These are phyloP conservation scores for Trypanosoma scelopori DNA, from an alignment of 208 protist species.

Conservation along the genomic window DNA sequence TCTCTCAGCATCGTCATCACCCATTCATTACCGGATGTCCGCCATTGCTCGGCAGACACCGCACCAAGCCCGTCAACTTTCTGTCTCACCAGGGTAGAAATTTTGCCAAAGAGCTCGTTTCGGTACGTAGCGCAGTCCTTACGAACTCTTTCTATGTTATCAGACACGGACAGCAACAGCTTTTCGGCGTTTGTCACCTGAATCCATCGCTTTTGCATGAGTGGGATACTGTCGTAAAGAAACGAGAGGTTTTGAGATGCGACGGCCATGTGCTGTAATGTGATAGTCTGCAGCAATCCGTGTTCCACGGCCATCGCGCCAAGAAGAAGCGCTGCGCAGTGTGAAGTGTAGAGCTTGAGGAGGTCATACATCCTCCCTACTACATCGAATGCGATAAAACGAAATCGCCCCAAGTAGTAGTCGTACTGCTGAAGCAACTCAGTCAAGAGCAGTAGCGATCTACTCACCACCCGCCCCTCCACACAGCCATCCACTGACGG, in stretches of 20 bases:
- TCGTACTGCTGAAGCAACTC: slow-evolving; percentile 81
- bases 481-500: slow-evolving; percentile 26
- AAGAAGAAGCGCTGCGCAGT: slow-evolving; percentile 72
- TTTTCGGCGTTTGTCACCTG: slow-evolving; percentile 16
- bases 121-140: slow-evolving; percentile 57
- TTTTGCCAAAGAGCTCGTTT: slow-evolving; percentile 72
- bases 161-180: slow-evolving; percentile 50
- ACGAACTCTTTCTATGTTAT: slow-evolving; percentile 54
- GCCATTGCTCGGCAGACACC: slow-evolving; percentile 50
- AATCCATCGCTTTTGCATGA: slow-evolving; percentile 50
- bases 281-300: slow-evolving; percentile 78
- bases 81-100: slow-evolving; percentile 52
- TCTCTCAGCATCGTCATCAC: slow-evolving; percentile 89
- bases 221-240: slow-evolving; percentile 67
- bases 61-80: slow-evolving; percentile 69
- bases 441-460: slow-evolving; percentile 71
- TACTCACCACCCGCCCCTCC: slow-evolving; percentile 66
- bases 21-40: slow-evolving; percentile 70
- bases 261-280: slow-evolving; percentile 74
- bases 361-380: slow-evolving; percentile 75
- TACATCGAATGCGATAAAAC: slow-evolving; percentile 83
- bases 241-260: slow-evolving; percentile 84
- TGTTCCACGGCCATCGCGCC: slow-evolving; percentile 80
- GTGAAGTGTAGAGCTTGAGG: slow-evolving; percentile 72
- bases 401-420: slow-evolving; percentile 67